phyloP scores from a whole-genome alignment of 768 basidiomycete species.

The Solioccasus polychromus region DNA sequence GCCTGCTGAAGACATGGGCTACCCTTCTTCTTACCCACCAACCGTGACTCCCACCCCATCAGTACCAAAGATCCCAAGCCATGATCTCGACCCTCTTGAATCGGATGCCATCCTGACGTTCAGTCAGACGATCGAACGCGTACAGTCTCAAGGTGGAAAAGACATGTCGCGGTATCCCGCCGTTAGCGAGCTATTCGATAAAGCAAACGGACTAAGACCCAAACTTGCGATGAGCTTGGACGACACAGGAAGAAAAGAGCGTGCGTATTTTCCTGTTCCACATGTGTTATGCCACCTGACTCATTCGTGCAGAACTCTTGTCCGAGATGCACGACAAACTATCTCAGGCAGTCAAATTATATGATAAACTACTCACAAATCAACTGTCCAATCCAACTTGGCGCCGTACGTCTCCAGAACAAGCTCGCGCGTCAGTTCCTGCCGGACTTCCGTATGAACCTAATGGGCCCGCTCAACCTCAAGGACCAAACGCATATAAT shows the following conservation, averaged over 20 bases:
- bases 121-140: constrained; percentile 84
- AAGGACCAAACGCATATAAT: constrained; percentile 32
- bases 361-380: constrained; percentile 83
- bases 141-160: constrained; percentile 70
- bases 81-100: constrained; percentile 82
- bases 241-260: constrained; percentile 82
- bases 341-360: constrained; percentile 87
- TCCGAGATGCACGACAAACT: constrained; percentile 94
- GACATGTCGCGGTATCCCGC: constrained; percentile 82
- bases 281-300: neutral
- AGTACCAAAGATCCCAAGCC: constrained; percentile 59
- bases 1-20: constrained; percentile 54
- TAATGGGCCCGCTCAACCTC: constrained; percentile 32
- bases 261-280: constrained; percentile 42
- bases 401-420: constrained; percentile 36
- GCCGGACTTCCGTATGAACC: constrained; percentile 18
- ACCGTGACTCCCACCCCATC: constrained; percentile 35
- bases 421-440: constrained; percentile 24
- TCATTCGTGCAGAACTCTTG: constrained; percentile 59
- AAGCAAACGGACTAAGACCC: constrained; percentile 72
- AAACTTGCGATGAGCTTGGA: constrained; percentile 82
- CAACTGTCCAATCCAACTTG: constrained; percentile 75
- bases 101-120: constrained; percentile 87
- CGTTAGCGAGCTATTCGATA: constrained; percentile 81
- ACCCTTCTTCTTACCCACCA: constrained; percentile 47